Evolutionary conservation across 352 stramenopile genomes (phyloP).

Genomic region (Phytopythium delawarense): DNA sequence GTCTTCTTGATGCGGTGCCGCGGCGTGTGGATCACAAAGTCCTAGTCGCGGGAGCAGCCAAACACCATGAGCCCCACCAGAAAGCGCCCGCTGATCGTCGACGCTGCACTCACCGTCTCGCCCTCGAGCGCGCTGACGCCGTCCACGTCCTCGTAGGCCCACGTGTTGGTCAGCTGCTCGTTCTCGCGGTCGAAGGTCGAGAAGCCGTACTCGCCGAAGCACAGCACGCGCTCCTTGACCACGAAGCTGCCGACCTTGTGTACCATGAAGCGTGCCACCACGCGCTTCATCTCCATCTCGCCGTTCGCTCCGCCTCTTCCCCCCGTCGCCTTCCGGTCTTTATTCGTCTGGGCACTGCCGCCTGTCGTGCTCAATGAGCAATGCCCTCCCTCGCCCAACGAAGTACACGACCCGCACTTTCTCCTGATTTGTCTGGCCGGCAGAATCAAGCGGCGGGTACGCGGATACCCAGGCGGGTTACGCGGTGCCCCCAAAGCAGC

Average conservation of each 20-base stretch:
- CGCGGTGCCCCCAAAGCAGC: neutral
- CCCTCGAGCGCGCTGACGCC: conserved; percentile 52
- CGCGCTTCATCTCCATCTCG: conserved; percentile 50
- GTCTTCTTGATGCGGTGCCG: conserved; percentile 80
- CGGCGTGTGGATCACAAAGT: conserved; percentile 75
- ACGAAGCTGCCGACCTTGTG: conserved; percentile 82
- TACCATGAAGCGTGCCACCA: conserved; percentile 78
- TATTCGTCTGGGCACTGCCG: neutral
- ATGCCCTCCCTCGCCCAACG: neutral
- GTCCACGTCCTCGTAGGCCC: conserved; percentile 79
- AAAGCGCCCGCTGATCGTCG: no score
- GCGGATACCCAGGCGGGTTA: neutral
- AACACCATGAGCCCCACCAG: neutral
- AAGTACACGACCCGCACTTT: neutral
- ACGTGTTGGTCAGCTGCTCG: conserved; percentile 73
- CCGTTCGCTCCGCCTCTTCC: neutral
- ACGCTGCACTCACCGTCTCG: conserved; percentile 35
- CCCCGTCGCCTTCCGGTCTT: neutral
- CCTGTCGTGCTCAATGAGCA: neutral
- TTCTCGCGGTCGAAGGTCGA: conserved; percentile 69
- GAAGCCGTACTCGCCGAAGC: conserved; percentile 71
- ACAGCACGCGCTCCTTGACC: conserved; percentile 80
- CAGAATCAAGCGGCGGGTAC: neutral
- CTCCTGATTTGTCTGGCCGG: neutral
- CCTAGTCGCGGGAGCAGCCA: conserved; percentile 9